A percentile compares a stretch with the other conserved stretches of the same genome.
Evolutionary conservation across 2,329 filamentous ascomycete species (phyloP).

Genomic region (Fusarium gaditjirri): DNA sequence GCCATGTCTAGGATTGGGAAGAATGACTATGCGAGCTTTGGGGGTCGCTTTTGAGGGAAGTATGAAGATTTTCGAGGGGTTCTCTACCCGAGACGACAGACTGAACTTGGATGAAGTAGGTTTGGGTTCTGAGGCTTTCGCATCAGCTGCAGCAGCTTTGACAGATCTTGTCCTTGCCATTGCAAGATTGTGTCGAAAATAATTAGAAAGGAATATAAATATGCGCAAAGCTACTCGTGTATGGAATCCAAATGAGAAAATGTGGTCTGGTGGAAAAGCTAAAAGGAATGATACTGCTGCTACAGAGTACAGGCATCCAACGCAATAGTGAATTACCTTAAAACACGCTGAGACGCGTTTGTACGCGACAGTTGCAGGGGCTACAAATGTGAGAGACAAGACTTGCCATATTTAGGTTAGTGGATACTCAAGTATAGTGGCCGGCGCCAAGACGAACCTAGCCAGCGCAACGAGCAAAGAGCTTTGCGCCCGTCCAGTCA

Average conservation of each 20-base stretch:
- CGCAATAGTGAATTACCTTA: slow-evolving; percentile 5
- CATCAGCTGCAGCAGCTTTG: slow-evolving; percentile 47
- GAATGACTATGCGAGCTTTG: slow-evolving; percentile 67
- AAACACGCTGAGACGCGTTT: slow-evolving; percentile 31
- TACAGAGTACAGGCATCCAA: neutral
- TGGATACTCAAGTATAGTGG: neutral
- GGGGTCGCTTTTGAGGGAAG: slow-evolving; percentile 65
- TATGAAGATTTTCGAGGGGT: slow-evolving; percentile 67
- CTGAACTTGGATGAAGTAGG: slow-evolving; percentile 53
- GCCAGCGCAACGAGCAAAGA: slow-evolving; percentile 3
- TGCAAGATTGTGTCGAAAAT: neutral
- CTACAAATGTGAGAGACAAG: neutral
- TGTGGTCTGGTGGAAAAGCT: neutral
- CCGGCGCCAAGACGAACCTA: slow-evolving; percentile 9
- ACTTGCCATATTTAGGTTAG: slow-evolving; percentile 16
- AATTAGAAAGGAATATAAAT: neutral
- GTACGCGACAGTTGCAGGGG: slow-evolving; percentile 32
- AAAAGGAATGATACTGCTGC: neutral
- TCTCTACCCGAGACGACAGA: slow-evolving; percentile 53
- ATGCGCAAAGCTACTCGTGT: neutral
- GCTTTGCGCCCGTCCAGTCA: neutral
- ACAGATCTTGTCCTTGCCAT: slow-evolving; percentile 64
- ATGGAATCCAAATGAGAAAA: neutral
- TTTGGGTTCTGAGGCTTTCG: slow-evolving; percentile 44
- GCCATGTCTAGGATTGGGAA: slow-evolving; percentile 68